Conservation (phyloP, 768 basidiomycete species). For the Dacryopinax primogenitus region DNA sequence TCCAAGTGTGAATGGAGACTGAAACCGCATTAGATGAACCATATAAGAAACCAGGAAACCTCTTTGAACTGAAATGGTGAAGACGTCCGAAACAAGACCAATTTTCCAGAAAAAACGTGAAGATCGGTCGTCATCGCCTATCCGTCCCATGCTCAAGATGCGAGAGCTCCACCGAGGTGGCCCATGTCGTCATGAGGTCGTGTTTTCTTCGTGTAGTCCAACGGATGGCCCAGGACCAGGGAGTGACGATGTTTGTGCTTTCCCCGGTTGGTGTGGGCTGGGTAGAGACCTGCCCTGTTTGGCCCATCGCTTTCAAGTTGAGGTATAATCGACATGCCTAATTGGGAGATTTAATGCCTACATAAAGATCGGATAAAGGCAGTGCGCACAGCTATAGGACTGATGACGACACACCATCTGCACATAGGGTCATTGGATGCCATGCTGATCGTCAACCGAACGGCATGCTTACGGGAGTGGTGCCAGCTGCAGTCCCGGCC, state of each 20-base stretch:
- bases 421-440: background rate
- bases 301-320: background rate
- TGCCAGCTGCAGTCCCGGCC: background rate
- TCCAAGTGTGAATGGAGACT: too few species aligned
- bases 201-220: background rate
- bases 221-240: background rate
- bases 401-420: constrained; percentile 8
- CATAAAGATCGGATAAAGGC: background rate
- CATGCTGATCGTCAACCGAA: background rate
- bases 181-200: background rate
- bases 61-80: too few species aligned
- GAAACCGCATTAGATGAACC: too few species aligned
- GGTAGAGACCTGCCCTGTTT: background rate
- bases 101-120: too few species aligned
- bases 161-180: background rate
- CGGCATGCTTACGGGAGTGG: background rate
- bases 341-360: background rate
- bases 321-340: constrained; percentile 1
- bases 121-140: background rate
- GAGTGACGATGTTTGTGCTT: background rate
- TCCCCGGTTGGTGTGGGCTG: background rate
- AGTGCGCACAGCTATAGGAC: background rate
- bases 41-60: too few species aligned
- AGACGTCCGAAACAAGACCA: too few species aligned
- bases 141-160: background rate